These are phyloP conservation scores for Yarrowia sp. DNA, from an alignment of 805 yeast genomes.

Conservation along the genomic window DNA sequence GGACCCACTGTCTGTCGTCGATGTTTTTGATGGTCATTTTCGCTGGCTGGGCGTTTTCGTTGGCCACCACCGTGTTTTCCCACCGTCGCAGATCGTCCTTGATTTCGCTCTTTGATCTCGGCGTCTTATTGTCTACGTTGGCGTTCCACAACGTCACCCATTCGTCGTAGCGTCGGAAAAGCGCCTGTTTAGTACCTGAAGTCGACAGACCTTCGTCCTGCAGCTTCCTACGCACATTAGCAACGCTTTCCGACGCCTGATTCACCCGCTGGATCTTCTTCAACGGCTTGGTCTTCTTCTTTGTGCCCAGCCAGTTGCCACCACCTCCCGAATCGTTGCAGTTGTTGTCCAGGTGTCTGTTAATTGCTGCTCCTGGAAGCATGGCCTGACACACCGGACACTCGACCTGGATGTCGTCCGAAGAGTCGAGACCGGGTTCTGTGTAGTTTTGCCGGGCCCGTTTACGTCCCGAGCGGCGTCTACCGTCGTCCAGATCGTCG, in stretches of 20 bases:
- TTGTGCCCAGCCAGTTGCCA: conserved; percentile 40
- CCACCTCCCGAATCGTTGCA: neutral
- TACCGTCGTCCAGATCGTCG: conserved; percentile 29
- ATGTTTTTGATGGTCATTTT: conserved; percentile 41
- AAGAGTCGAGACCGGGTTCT: neutral
- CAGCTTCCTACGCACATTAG: conserved; percentile 62
- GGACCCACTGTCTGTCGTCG: conserved; percentile 45
- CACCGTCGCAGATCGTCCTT: conserved; percentile 66
- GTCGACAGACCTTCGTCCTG: conserved; percentile 62
- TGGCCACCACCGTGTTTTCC: conserved; percentile 57
- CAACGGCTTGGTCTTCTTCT: conserved; percentile 61
- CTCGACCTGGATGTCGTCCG: conserved; percentile 32
- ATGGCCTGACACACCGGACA: conserved; percentile 34
- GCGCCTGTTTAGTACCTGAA: conserved; percentile 65
- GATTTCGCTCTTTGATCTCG: conserved; percentile 63
- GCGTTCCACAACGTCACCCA: conserved; percentile 81
- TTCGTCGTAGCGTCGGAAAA: conserved; percentile 77
- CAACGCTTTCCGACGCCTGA: conserved; percentile 50
- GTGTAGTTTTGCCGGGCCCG: conserved; percentile 9
- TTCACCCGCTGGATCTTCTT: conserved; percentile 64
- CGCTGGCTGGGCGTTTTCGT: conserved; percentile 45
- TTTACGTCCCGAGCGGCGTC: conserved; percentile 12
- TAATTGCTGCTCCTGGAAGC: conserved; percentile 13
- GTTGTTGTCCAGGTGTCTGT: conserved; percentile 33
- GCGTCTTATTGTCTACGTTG: conserved; percentile 74